Evolutionary conservation across 1,284 basidiomycete genomes (phyloP).

Genomic region (Violaceomyces palustris): DNA sequence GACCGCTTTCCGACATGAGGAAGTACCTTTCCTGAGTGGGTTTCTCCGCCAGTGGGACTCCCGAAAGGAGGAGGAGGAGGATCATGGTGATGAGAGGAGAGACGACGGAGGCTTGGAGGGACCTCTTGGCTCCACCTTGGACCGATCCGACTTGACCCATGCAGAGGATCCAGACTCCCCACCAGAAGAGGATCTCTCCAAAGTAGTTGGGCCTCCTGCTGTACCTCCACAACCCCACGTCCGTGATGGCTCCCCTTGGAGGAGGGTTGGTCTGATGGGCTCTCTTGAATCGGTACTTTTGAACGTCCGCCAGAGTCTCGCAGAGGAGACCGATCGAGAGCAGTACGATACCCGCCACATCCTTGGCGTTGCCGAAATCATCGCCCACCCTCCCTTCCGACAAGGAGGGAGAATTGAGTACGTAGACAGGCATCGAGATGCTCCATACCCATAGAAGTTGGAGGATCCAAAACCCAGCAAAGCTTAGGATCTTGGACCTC

Average conservation of each 20-base stretch:
- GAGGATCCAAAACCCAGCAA: slow-evolving; percentile 32
- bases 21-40: slow-evolving; percentile 66
- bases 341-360: slow-evolving; percentile 66
- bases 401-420: slow-evolving; percentile 42
- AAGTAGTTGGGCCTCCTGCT: slow-evolving; percentile 66
- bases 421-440: slow-evolving; percentile 34
- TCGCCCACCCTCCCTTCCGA: slow-evolving; percentile 23
- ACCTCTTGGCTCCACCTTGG: slow-evolving; percentile 11
- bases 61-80: slow-evolving; percentile 58
- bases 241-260: slow-evolving; percentile 39
- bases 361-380: slow-evolving; percentile 53
- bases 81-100: slow-evolving; percentile 47
- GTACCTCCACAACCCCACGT: slow-evolving; percentile 30
- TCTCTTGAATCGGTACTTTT: slow-evolving; percentile 58
- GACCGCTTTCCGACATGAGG: slow-evolving; percentile 56
- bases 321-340: slow-evolving; percentile 64
- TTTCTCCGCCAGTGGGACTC: slow-evolving; percentile 69
- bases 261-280: slow-evolving; percentile 25
- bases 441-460: slow-evolving; percentile 46
- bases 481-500: slow-evolving; percentile 32
- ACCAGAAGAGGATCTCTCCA: slow-evolving; percentile 61
- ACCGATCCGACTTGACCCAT: slow-evolving; percentile 19
- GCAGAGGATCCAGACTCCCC: slow-evolving; percentile 35
- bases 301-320: slow-evolving; percentile 63
- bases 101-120: slow-evolving; percentile 37